Conservation (phyloP, 306 rosid species). For the Prunus mira region DNA sequence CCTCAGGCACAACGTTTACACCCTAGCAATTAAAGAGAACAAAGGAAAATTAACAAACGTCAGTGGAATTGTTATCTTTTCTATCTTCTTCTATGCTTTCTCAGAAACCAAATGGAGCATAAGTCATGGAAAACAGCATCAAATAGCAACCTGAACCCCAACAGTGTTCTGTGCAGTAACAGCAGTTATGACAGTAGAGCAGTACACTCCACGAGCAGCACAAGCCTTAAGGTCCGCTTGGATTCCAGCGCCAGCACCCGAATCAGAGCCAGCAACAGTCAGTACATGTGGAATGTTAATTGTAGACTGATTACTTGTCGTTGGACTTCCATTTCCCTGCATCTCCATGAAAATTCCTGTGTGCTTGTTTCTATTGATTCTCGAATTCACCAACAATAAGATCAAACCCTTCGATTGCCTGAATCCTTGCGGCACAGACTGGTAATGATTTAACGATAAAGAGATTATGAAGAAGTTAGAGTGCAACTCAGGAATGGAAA, state of each 20-base stretch:
- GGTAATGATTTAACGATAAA: not conserved
- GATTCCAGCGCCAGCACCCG: conserved; percentile 92
- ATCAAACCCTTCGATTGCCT: conserved; percentile 14
- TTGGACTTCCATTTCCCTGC: conserved; percentile 28
- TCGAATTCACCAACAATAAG: conserved; percentile 3
- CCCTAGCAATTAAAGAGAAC: conserved; percentile 43
- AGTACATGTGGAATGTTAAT: conserved; percentile 64
- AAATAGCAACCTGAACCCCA: conserved; percentile 79
- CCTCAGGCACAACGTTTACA: conserved; percentile 54
- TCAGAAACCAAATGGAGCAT: not conserved
- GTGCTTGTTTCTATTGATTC: not conserved
- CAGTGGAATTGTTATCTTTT: not conserved
- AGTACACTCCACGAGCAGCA: conserved; percentile 73
- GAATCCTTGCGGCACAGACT: conserved; percentile 14
- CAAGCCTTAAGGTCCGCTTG: conserved; percentile 94
- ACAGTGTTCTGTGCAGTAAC: conserved; percentile 88
- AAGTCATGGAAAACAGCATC: conserved; percentile 8
- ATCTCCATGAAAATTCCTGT: conserved; percentile 19
- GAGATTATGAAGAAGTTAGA: not conserved
- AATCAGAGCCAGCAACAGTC: conserved; percentile 87
- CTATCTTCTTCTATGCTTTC: not conserved
- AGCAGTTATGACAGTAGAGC: conserved; percentile 93
- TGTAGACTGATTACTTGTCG: conserved; percentile 17
- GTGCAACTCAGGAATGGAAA: not conserved
- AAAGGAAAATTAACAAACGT: not conserved